Evolutionary conservation across 106 monocot genomes (phyloP).

Genomic region (Allium fistulosum): DNA sequence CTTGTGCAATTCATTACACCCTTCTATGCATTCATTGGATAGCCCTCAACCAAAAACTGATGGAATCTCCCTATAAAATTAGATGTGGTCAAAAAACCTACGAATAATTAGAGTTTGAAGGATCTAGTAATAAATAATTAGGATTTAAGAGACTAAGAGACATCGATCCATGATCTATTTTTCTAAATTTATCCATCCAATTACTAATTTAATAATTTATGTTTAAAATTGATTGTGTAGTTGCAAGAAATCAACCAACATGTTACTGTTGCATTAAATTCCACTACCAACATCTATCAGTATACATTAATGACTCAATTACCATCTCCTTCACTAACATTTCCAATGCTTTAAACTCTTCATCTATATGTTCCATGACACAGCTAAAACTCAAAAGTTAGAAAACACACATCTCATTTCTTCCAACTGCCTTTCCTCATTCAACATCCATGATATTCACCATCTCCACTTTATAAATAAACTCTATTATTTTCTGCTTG

Average conservation of each 20-base stretch:
- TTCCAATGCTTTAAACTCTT: neutral
- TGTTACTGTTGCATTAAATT: constrained; percentile 16
- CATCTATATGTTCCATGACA: neutral
- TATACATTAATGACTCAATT: constrained; percentile 11
- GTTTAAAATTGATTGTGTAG: too few relatives aligned
- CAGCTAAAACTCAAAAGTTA: neutral
- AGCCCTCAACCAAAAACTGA: too few relatives aligned
- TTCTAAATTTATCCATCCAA: too few relatives aligned
- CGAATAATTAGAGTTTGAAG: too few relatives aligned
- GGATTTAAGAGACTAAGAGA: too few relatives aligned
- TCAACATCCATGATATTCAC: neutral
- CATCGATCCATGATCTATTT: too few relatives aligned
- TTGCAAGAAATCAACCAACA: neutral
- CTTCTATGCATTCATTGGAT: too few relatives aligned
- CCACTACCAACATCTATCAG: constrained; percentile 26
- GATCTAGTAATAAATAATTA: too few relatives aligned
- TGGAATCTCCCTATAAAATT: too few relatives aligned
- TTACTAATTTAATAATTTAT: too few relatives aligned
- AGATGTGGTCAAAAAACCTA: too few relatives aligned
- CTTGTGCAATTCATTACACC: too few relatives aligned
- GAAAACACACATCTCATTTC: constrained; percentile 6
- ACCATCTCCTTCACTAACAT: neutral
- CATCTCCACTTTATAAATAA: constrained; percentile 6
- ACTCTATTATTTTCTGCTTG: neutral
- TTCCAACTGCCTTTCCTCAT: constrained; percentile 1